Evolutionary conservation across 2,329 filamentous ascomycete genomes (phyloP).

Genomic region (Ceratocystis papillata): DNA sequence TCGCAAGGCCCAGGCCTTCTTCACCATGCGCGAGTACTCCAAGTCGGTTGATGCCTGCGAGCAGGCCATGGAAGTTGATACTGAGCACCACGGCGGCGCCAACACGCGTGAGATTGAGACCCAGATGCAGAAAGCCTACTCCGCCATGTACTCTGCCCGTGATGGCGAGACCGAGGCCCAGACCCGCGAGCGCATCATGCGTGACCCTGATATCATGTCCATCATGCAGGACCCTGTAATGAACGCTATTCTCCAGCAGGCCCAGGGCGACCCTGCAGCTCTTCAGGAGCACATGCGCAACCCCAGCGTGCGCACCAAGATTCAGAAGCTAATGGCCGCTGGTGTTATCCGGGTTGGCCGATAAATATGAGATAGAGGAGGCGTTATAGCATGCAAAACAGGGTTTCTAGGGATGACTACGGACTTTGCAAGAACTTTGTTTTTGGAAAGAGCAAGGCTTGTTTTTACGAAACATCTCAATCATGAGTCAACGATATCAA

Average conservation of each 20-base stretch:
- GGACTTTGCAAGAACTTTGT: background rate
- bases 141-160: conserved; percentile 78
- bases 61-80: conserved; percentile 68
- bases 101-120: conserved; percentile 86
- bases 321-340: conserved; percentile 88
- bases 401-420: conserved; percentile 3
- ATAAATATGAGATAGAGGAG: conserved; percentile 26
- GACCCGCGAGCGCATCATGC: conserved; percentile 80
- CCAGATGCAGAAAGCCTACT: conserved; percentile 84
- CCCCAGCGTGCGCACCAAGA: conserved; percentile 69
- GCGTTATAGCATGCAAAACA: background rate
- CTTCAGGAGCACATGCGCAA: conserved; percentile 98
- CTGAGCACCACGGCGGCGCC: conserved; percentile 54
- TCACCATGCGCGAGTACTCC: conserved; percentile 97
- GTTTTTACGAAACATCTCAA: background rate
- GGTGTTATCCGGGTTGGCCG: conserved; percentile 74
- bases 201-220: conserved; percentile 85
- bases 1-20: conserved; percentile 88
- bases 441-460: background rate
- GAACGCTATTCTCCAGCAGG: conserved; percentile 94
- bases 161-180: conserved; percentile 95
- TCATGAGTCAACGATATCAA: conserved; percentile 17
- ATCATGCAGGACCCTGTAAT: conserved; percentile 95
- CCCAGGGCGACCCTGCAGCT: conserved; percentile 82
- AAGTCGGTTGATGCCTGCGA: conserved; percentile 83